Evolutionary conservation across 495 filamentous ascomycete genomes (phyloP), one percentile per base, ranked within the genome.

Genomic region (Saxophila tyrrhenica): DNA sequence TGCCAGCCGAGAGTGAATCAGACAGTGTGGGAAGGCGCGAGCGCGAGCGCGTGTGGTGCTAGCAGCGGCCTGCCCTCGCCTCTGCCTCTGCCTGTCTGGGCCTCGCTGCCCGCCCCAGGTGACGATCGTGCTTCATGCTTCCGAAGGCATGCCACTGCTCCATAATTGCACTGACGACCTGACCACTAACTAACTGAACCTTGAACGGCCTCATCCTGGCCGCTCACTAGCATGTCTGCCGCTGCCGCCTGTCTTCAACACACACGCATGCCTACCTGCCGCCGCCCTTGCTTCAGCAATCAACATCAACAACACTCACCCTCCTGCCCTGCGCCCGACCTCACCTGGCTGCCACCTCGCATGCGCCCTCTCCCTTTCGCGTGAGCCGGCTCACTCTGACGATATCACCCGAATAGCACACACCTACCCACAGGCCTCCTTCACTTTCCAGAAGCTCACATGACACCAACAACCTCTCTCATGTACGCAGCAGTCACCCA

Each of bases 271-370:
- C 50, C 51, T 59, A 41, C 39, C 53, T 46, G 52, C 48, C 52
- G 51, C 45, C 38, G 46, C 49, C 57, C 57, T 60, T 60, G 57
- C 57, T 55, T 60, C 47, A 60, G 57, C 57, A 59, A 56, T 60
- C 49, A 52, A 39, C 52, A 55, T 17, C 41, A 44, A 44, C 57
- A 52, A 22, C 57, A 25, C 35, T 9, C 2, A 35, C 49, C 7
- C 41, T 44, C 16, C 24, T 51, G 16, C 25, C 8, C 9, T 49
- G 39, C 39, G 10, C 19, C 38, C 24, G 10, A 47, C 42, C 45
- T 25, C 32, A 42, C 15, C 19, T 41, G 38, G 24, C 38, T 16
- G 41, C 7, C 29, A 42, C 13, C 55, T 47, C 21, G 46, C 25
- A 21, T 17, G 52, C n/a, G 52, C 43, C 13, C 11, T 47, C 43